These are phyloP conservation scores for Cydonia oblonga DNA, from an alignment of 331 rosid genomes.

Conservation along the genomic window DNA sequence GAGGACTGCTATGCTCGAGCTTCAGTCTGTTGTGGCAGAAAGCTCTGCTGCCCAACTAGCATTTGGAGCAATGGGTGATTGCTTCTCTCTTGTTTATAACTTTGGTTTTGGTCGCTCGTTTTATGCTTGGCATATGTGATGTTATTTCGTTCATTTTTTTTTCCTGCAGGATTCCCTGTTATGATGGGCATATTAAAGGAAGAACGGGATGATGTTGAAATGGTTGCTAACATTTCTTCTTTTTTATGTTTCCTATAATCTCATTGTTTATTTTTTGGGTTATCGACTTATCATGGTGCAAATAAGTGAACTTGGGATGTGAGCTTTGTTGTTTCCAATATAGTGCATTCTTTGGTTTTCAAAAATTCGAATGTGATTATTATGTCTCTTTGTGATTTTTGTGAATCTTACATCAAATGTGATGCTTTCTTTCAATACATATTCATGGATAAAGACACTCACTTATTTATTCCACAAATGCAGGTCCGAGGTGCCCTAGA, in stretches of 20 bases:
- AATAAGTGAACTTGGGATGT: neutral
- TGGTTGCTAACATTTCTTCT: constrained; percentile 42
- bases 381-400: neutral
- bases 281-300: neutral
- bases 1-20: constrained; percentile 78
- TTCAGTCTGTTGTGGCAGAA: constrained; percentile 82
- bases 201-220: constrained; percentile 89
- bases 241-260: neutral
- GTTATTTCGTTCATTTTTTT: constrained; percentile 6
- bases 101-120: neutral
- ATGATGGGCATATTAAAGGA: constrained; percentile 64
- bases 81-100: neutral
- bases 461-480: constrained; percentile 5
- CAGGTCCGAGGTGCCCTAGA: constrained; percentile 93
- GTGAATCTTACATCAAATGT: neutral
- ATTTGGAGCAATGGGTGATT: constrained; percentile 90
- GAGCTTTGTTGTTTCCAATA: neutral
- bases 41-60: constrained; percentile 67
- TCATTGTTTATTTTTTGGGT: neutral
- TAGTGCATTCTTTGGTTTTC: neutral
- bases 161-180: constrained; percentile 67
- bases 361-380: too few relatives aligned
- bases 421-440: neutral
- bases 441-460: neutral
- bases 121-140: neutral